Evolutionary conservation across 345 rosid species (phyloP).

Genomic region (Arabidopsis suecica): DNA sequence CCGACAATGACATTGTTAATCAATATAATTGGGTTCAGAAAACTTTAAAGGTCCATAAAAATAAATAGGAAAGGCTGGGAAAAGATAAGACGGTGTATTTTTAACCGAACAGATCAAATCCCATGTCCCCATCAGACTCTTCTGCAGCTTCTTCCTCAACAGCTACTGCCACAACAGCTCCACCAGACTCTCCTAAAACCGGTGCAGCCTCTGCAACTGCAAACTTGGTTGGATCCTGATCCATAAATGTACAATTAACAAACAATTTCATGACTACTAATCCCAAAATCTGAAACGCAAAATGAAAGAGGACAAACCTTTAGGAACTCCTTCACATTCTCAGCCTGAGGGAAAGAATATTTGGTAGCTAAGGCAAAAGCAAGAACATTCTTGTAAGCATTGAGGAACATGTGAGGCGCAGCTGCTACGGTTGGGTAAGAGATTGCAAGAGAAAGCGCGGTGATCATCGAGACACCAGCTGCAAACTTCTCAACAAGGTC

Average conservation of each 20-base stretch:
- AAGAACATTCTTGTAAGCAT: conserved; percentile 84
- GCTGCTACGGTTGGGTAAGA: conserved; percentile 94
- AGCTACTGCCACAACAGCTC: conserved; percentile 53
- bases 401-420: conserved; percentile 90
- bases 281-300: neutral
- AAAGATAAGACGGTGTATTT: neutral
- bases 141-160: conserved; percentile 81
- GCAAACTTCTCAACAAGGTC: conserved; percentile 84
- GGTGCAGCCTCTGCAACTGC: conserved; percentile 58
- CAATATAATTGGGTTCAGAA: too few species aligned
- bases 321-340: conserved; percentile 82
- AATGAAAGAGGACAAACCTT: conserved; percentile 47
- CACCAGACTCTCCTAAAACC: conserved; percentile 36
- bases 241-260: neutral
- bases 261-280: neutral
- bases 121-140: conserved; percentile 95
- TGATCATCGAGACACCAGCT: conserved; percentile 70
- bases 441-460: conserved; percentile 69
- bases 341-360: conserved; percentile 80
- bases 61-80: neutral
- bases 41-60: neutral
- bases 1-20: too few species aligned
- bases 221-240: conserved; percentile 86
- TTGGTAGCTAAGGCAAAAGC: conserved; percentile 75
- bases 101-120: conserved; percentile 78